Base-by-base conservation (phyloP, 2,329 filamentous ascomycete genomes). In the Daldinia eschscholtzii region DNA sequence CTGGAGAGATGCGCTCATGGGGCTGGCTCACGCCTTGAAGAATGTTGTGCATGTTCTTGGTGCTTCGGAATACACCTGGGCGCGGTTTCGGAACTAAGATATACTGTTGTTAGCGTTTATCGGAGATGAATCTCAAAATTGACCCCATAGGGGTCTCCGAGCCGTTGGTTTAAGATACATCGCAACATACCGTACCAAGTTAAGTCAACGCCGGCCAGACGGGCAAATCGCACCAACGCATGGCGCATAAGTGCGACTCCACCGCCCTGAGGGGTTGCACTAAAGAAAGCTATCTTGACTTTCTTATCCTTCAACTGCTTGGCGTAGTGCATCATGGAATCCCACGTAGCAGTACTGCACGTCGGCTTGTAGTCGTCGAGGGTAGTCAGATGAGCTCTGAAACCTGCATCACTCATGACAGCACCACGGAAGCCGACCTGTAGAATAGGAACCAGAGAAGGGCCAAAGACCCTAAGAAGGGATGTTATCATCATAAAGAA, bases 31-130 rank as follows among this genome's bases (percentile, higher is more conserved):
- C 92, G 7, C 92, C 93, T 80, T 96, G 93, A 2, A 96, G 88
- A 71, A 95, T 94, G 80, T 96, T 96, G 86, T 96, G 93, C 73
- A 94, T 92, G 72, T 91, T 94, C 81, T 96, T 96, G 72, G 93
- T 96, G 79, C 93, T 91, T 57, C 92, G 86, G 80, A 96, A 96
- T 10, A 95, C 89, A 15, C 91, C 90, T 2, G 92, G 92, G 57
- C 91, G 89, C 23, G 93, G 92, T 78, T 93, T 93, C 6, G 93
- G 93, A 0, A 95, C 92, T 85, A 28, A 35, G 23, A 23, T 26
- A 33, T 28, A 50, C 18, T 44, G 26, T 48, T 66, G 71, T 69
- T 62, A 37, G 23, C 26, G 33, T 63, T 15, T 26, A 57, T n/a
- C 2, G 37, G 13, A 3, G 35, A 26, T n/a, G 9, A 28, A 6